These are phyloP conservation scores for Floccularia luteovirens DNA, from an alignment of 768 basidiomycete genomes.

Conservation along the genomic window DNA sequence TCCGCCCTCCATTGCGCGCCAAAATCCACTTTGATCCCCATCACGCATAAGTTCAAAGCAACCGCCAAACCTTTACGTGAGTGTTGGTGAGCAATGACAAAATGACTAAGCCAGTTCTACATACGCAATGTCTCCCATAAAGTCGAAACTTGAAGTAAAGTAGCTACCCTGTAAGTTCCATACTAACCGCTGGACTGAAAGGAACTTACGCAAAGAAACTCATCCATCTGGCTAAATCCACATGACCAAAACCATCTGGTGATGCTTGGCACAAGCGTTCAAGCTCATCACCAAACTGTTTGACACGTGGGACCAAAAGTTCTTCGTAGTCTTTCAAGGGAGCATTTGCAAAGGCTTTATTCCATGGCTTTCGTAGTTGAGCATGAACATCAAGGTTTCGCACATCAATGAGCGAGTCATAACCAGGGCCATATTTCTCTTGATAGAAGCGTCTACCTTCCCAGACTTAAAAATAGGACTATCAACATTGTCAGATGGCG, in stretches of 20 bases:
- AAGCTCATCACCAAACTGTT: conserved; percentile 16
- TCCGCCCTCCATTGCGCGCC: conserved; percentile 14
- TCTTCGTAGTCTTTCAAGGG: conserved; percentile 20
- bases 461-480: conserved; percentile 16
- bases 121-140: conserved; percentile 32
- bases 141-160: conserved; percentile 24
- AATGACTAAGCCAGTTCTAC: too few species aligned
- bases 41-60: conserved; percentile 20
- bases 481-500: not conserved
- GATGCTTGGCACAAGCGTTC: conserved; percentile 7
- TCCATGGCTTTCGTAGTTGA: conserved; percentile 30
- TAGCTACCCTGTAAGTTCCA: not conserved
- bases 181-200: not conserved
- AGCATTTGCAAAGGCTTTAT: conserved; percentile 23
- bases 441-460: conserved; percentile 17
- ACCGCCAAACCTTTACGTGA: conserved; percentile 18
- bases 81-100: not conserved
- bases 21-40: conserved; percentile 20
- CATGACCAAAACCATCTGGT: conserved; percentile 6
- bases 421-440: conserved; percentile 5
- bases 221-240: conserved; percentile 27
- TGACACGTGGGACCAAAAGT: conserved; percentile 10
- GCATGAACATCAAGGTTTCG: conserved; percentile 23
- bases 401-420: conserved; percentile 18
- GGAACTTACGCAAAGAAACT: conserved; percentile 27